A percentile compares a stretch with the other conserved stretches of the same genome.
Conservation (phyloP, 345 rosid genomes). For the Pistacia atlantica region DNA sequence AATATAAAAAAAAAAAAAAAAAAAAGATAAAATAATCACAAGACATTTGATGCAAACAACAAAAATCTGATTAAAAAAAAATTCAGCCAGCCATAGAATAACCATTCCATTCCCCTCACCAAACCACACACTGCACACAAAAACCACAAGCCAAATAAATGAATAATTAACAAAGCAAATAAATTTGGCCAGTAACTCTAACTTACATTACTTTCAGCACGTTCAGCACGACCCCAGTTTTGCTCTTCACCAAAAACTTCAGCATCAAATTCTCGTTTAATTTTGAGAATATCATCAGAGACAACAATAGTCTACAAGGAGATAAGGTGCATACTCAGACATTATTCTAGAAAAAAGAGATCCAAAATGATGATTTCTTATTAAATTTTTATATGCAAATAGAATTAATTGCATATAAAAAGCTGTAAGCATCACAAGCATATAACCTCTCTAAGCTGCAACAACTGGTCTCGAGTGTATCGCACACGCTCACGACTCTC, state of each 20-base stretch:
- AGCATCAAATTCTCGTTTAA: slow-evolving; percentile 62
- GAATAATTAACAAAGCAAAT: not conserved
- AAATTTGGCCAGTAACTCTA: not conserved
- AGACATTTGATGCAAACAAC: not conserved
- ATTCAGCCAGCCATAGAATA: not conserved
- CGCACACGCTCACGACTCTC: slow-evolving; percentile 64
- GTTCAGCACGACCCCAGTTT: slow-evolving; percentile 69
- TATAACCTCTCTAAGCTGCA: slow-evolving; percentile 69
- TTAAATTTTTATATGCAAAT: not conserved
- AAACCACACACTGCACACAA: not conserved
- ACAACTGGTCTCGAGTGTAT: slow-evolving; percentile 71
- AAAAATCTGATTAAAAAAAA: not conserved
- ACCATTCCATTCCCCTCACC: not conserved
- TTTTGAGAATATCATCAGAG: slow-evolving; percentile 65
- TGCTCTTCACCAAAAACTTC: slow-evolving; percentile 81
- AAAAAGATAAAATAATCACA: not conserved
- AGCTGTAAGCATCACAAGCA: not conserved
- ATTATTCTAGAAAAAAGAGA: not conserved
- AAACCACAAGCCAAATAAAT: not conserved
- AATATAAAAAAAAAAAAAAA: not conserved
- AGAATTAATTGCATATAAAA: not conserved
- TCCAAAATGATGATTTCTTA: not conserved
- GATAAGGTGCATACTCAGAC: slow-evolving; percentile 10
- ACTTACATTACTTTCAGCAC: slow-evolving; percentile 64
- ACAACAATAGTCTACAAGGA: slow-evolving; percentile 47